Conservation (phyloP, 495 filamentous ascomycete species). For the Sabuloglossum arenarium region DNA sequence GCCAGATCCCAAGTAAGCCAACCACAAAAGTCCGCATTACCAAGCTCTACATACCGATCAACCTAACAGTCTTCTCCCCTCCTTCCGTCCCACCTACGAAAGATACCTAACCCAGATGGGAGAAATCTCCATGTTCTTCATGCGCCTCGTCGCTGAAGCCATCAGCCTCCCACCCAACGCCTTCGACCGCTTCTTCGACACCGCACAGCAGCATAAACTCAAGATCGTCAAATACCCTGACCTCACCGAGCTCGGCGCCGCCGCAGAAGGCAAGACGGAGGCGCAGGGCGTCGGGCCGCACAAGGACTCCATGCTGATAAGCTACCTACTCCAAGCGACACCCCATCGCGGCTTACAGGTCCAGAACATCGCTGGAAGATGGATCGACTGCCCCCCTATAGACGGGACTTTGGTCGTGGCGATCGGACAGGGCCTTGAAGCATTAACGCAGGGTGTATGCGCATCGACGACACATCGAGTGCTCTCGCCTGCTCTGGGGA, state of each 20-base stretch:
- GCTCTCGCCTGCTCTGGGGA: constrained; percentile 35
- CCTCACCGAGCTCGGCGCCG: constrained; percentile 23
- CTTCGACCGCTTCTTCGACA: constrained; percentile 68
- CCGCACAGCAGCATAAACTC: constrained; percentile 66
- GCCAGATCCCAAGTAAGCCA: constrained; percentile 28
- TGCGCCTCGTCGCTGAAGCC: constrained; percentile 69
- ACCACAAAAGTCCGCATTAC: background rate
- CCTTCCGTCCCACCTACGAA: constrained; percentile 47
- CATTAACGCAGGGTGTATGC: constrained; percentile 75
- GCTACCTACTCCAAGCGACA: constrained; percentile 74
- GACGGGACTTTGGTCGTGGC: constrained; percentile 57
- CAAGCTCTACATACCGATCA: background rate
- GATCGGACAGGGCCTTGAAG: constrained; percentile 84
- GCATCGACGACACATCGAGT: constrained; percentile 9
- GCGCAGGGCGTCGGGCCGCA: constrained; percentile 75
- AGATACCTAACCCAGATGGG: constrained; percentile 60
- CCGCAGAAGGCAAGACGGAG: constrained; percentile 22
- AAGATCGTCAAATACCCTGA: constrained; percentile 86
- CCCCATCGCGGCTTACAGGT: constrained; percentile 67
- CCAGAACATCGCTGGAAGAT: constrained; percentile 62
- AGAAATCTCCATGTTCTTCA: constrained; percentile 50
- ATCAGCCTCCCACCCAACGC: constrained; percentile 51
- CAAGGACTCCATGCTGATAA: constrained; percentile 79
- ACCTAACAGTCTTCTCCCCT: constrained; percentile 32
- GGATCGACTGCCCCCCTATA: constrained; percentile 57